phyloP scores from a whole-genome alignment of 345 rosid species.

The Murraya koenigii region DNA sequence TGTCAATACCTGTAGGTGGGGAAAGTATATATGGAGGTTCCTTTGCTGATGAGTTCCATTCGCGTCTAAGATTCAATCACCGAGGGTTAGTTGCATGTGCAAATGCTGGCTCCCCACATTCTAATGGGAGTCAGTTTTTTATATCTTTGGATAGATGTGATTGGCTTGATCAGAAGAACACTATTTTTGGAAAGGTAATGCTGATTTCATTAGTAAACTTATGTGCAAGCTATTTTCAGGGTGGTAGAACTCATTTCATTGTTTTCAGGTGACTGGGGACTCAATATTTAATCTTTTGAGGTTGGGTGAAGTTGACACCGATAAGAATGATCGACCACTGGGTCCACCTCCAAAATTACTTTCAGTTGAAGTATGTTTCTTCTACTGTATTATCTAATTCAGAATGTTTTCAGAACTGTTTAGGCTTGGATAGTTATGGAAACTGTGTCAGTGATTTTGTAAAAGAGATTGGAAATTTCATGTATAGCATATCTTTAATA shows the following conservation, averaged over 20 bases:
- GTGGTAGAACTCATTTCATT: slow-evolving; percentile 17
- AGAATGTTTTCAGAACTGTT: not conserved
- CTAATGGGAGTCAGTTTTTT: slow-evolving; percentile 96
- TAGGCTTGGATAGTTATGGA: not conserved
- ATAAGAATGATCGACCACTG: slow-evolving; percentile 66
- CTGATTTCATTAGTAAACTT: not conserved
- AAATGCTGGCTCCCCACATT: slow-evolving; percentile 72
- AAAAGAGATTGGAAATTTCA: not conserved
- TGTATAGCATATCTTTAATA: not conserved
- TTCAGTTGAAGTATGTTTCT: slow-evolving; percentile 69
- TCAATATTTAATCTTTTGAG: slow-evolving; percentile 76
- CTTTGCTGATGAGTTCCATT: slow-evolving; percentile 81
- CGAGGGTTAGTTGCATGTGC: slow-evolving; percentile 93
- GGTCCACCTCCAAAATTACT: slow-evolving; percentile 73
- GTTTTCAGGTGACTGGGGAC: slow-evolving; percentile 76
- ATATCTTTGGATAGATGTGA: slow-evolving; percentile 87
- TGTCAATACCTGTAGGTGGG: slow-evolving; percentile 43
- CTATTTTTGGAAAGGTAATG: slow-evolving; percentile 88
- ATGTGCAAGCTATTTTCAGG: not conserved
- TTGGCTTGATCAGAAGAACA: slow-evolving; percentile 81
- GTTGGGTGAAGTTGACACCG: slow-evolving; percentile 78
- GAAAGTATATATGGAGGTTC: slow-evolving; percentile 76
- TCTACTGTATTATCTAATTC: not conserved
- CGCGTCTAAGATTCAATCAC: slow-evolving; percentile 86
- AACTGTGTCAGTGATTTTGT: not conserved